Evolutionary conservation across 345 rosid genomes (phyloP).

Genomic region (Euphorbia peplus): DNA sequence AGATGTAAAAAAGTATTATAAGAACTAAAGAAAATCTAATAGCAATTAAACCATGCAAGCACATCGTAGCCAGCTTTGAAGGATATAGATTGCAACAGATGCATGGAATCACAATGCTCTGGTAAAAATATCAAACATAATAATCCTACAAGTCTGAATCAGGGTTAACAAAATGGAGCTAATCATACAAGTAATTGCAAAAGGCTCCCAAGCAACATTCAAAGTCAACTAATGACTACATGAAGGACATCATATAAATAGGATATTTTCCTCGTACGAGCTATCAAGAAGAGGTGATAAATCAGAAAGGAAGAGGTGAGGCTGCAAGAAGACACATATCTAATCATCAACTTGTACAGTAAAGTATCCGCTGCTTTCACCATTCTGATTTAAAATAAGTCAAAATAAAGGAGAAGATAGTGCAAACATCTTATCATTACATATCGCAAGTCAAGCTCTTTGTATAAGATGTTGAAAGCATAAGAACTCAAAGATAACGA

Average conservation of each 20-base stretch:
- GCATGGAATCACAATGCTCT: neutral
- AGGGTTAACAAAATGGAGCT: neutral
- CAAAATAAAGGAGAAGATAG: neutral
- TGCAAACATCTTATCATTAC: neutral
- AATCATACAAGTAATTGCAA: neutral
- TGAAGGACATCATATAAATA: neutral
- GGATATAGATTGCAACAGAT: neutral
- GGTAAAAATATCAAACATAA: neutral
- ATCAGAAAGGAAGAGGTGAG: neutral
- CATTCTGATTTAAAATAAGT: neutral
- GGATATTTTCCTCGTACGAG: neutral
- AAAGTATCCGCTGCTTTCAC: neutral
- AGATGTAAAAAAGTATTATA: neutral
- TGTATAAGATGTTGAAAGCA: neutral
- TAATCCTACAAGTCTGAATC: neutral
- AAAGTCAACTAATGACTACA: neutral
- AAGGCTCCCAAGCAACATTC: neutral
- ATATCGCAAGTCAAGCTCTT: neutral
- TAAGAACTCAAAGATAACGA: neutral
- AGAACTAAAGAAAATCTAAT: neutral
- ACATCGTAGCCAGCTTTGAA: neutral
- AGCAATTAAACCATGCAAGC: neutral
- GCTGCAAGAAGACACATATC: neutral
- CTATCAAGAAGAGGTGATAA: neutral
- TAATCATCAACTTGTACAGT: neutral